These are phyloP conservation scores for Trypanosoma grayi DNA, from an alignment of 208 protist genomes.

Conservation along the genomic window DNA sequence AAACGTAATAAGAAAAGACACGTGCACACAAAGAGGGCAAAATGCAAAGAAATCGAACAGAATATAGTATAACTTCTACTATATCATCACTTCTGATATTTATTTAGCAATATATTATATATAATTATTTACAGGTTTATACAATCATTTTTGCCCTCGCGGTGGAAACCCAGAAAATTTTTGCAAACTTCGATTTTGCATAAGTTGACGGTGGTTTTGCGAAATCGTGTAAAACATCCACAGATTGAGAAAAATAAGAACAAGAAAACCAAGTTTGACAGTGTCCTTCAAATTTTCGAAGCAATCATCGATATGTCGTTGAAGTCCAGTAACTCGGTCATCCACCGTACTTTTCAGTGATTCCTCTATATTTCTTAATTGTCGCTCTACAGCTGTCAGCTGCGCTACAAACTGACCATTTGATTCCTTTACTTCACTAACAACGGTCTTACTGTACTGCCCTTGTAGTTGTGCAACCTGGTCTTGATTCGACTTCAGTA, in stretches of 20 bases:
- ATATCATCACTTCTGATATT: neutral
- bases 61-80: no score
- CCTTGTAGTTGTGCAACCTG: slow-evolving; percentile 11
- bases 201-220: slow-evolving; percentile 29
- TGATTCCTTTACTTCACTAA: slow-evolving; percentile 15
- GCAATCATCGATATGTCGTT: slow-evolving; percentile 26
- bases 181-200: slow-evolving; percentile 9
- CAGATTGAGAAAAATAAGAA: slow-evolving; percentile 27
- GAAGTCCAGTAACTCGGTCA: slow-evolving; percentile 7
- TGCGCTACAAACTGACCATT: slow-evolving; percentile 11
- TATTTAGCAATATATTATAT: no score
- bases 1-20: no score
- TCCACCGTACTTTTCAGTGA: slow-evolving; percentile 10
- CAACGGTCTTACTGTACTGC: slow-evolving; percentile 21
- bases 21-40: no score
- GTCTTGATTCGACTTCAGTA: slow-evolving; percentile 14
- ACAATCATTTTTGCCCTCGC: slow-evolving; percentile 6
- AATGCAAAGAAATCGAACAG: no score
- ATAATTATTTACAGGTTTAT: no score
- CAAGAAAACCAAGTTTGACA: slow-evolving; percentile 24
- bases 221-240: slow-evolving; percentile 34
- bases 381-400: slow-evolving; percentile 2
- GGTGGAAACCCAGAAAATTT: neutral
- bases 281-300: slow-evolving; percentile 31
- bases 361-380: slow-evolving; percentile 16